Conservation (phyloP, 2,329 filamentous ascomycete species). For the Mycosphaerella sp. region DNA sequence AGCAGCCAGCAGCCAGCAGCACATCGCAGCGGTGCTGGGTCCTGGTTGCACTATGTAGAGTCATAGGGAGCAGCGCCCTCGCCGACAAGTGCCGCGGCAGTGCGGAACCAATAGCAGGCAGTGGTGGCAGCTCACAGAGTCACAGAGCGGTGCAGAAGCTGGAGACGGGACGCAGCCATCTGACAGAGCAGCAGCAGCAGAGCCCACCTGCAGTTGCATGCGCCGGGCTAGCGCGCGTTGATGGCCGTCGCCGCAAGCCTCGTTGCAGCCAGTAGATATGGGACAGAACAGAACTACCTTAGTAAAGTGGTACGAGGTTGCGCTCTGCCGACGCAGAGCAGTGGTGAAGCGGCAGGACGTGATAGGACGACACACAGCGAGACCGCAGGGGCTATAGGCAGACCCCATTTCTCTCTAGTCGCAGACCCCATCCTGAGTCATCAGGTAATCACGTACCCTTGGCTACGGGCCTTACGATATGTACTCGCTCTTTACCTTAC, state of each 20-base stretch:
- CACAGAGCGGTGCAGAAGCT: conserved; percentile 16
- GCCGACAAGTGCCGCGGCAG: conserved; percentile 7
- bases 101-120: conserved; percentile 7
- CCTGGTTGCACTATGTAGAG: conserved; percentile 14
- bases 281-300: conserved; percentile 11
- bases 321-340: conserved; percentile 5
- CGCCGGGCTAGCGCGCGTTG: conserved; percentile 12
- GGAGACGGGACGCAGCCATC: not conserved
- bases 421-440: too few relatives aligned
- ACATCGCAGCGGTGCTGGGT: conserved; percentile 10
- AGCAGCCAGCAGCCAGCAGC: not conserved
- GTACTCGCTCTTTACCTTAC: too few relatives aligned
- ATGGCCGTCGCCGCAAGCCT: not conserved
- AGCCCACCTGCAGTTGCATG: conserved; percentile 1
- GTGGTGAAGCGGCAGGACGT: not conserved
- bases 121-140: too few relatives aligned
- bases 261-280: conserved; percentile 1
- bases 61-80: conserved; percentile 17
- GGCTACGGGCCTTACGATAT: too few relatives aligned
- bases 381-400: too few relatives aligned
- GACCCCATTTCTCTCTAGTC: too few relatives aligned
- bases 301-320: conserved; percentile 17
- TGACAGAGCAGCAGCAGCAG: too few relatives aligned
- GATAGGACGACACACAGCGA: not conserved
- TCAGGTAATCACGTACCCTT: too few relatives aligned